phyloP scores from a whole-genome alignment of 2,329 filamentous ascomycete species.

The Alternaria alternata region DNA sequence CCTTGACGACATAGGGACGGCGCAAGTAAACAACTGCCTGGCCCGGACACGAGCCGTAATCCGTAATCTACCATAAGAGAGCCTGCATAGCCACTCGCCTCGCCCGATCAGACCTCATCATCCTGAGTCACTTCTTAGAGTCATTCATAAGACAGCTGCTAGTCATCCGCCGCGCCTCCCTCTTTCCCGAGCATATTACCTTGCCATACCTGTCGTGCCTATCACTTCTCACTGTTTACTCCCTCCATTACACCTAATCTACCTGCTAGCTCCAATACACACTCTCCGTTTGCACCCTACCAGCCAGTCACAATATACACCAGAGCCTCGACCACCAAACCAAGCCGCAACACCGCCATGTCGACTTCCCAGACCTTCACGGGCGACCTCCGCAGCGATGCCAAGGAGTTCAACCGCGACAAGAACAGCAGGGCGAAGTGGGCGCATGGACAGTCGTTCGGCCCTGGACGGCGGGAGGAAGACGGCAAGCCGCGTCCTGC shows the following conservation, averaged over 20 bases:
- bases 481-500: conserved; percentile 49
- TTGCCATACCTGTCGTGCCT: conserved; percentile 18
- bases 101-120: conserved; percentile 25
- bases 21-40: conserved; percentile 26
- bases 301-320: conserved; percentile 1
- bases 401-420: conserved; percentile 62
- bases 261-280: conserved; percentile 21
- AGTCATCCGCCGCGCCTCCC: conserved; percentile 43
- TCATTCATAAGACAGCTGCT: conserved; percentile 45
- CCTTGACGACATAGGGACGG: conserved; percentile 40
- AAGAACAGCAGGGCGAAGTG: conserved; percentile 61
- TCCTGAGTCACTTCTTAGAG: conserved; percentile 47
- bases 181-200: conserved; percentile 35
- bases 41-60: conserved; percentile 29
- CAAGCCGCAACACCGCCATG: conserved; percentile 44
- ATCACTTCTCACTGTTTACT: conserved; percentile 15
- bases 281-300: neutral
- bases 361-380: conserved; percentile 58
- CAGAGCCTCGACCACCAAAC: conserved; percentile 8
- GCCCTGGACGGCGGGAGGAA: conserved; percentile 49
- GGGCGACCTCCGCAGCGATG: conserved; percentile 62
- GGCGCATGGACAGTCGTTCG: conserved; percentile 55
- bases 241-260: conserved; percentile 24
- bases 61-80: conserved; percentile 22
- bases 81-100: conserved; percentile 41